Evolutionary conservation across 2,329 filamentous ascomycete species (phyloP), one percentile per base, ranked within the genome.

Genomic region (Torrubiella hemipterigena): DNA sequence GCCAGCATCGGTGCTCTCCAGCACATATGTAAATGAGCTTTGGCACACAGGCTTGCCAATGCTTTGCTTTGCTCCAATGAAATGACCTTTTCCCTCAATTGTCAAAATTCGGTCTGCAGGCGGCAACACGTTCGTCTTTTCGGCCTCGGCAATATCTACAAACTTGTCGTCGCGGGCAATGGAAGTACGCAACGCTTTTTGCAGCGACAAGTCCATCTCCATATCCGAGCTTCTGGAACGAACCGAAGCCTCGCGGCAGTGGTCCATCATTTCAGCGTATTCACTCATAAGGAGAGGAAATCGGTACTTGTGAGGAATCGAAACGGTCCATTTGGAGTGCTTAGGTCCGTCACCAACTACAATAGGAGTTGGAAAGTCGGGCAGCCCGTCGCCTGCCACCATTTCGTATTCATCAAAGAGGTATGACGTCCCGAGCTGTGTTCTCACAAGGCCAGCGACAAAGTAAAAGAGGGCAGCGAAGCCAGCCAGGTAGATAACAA

Each of bases 241-340:
- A 6, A 58, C 59, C 3, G 79, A 69, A 17, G 83, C 68, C 47
- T 82, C 71, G 37, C 65, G 67, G 30, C 78, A 80, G 42, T 79
- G 73, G 17, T 58, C 60, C 48, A 78, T 82, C 36, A 93, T 77
- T 25, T 78, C 70, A 11, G 64, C 55, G 47, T 91, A 91, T 38
- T 84, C 70, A 8, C 66, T 54, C 14, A 71, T 67, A 1, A 64
- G 54, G 3, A 91, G 53, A 2, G 84, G 84, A 37, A 89, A 89
- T 4, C 64, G 59, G 27, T 67, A 61, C 35, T 65, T 66, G 6
- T 67, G 61, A 1, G 84, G 84, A 22, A 93, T 86, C 2, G 74
- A 85, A 9, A 93, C 70, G 0, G 84, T 91, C 85, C 85, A 93
- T 49, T 71, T 78, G 9, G 74, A 62, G 31, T 65, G 68, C 4